Conservation (phyloP, 495 filamentous ascomycete species). For the Chaetomidium leptoderma region DNA sequence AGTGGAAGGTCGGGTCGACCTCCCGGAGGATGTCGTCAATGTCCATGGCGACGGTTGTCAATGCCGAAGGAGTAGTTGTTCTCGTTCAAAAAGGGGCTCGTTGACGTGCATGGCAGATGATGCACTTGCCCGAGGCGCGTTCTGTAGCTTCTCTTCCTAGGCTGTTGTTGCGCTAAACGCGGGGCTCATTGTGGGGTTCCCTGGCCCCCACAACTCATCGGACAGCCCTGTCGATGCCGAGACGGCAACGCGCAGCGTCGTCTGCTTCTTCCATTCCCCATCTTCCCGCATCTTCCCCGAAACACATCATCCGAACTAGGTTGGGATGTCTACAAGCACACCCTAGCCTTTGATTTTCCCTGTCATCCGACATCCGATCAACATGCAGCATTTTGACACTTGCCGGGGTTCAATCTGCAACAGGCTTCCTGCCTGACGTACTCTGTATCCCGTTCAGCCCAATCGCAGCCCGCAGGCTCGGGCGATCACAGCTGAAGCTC, state of each 20-base stretch:
- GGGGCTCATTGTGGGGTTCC: slow-evolving; percentile 6
- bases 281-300: background rate
- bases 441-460: too few species aligned
- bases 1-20: slow-evolving; percentile 59
- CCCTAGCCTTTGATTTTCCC: too few species aligned
- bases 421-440: too few species aligned
- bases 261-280: background rate
- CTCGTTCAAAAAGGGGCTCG: background rate
- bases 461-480: background rate
- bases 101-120: background rate
- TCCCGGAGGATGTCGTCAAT: slow-evolving; percentile 86
- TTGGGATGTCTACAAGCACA: too few species aligned
- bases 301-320: background rate
- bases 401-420: too few species aligned
- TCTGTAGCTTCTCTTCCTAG: too few species aligned
- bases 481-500: background rate
- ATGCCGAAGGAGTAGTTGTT: background rate
- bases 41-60: slow-evolving; percentile 54
- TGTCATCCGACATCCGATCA: too few species aligned
- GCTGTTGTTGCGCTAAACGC: background rate
- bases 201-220: background rate
- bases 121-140: background rate
- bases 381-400: too few species aligned
- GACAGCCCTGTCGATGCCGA: background rate
- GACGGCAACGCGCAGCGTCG: background rate